phyloP scores from a whole-genome alignment of 345 rosid species.

The Aethionema arabicum region DNA sequence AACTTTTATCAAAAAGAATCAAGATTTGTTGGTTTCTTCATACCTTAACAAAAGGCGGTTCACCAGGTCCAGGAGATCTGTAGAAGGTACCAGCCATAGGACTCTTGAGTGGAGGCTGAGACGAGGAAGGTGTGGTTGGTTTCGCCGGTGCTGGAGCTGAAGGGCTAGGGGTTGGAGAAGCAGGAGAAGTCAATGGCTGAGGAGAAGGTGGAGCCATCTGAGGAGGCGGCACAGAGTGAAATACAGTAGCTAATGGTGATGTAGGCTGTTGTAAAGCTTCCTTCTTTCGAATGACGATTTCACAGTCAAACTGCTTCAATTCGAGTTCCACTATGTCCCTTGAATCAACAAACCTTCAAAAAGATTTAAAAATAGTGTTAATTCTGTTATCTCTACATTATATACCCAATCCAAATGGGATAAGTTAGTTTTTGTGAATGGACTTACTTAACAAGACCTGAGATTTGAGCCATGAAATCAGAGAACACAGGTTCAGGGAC shows the following conservation, averaged over 20 bases:
- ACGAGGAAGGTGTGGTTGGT: constrained; percentile 45
- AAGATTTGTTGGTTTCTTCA: neutral
- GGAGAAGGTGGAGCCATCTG: constrained; percentile 45
- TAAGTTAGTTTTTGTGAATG: neutral
- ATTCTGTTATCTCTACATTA: no score
- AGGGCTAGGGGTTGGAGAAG: constrained; percentile 38
- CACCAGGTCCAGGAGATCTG: constrained; percentile 80
- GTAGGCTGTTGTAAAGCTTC: constrained; percentile 71
- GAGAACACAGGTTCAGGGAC: constrained; percentile 59
- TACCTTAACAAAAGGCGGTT: constrained; percentile 92
- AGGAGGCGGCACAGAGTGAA: constrained; percentile 51
- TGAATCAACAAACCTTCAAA: constrained; percentile 85
- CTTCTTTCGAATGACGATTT: constrained; percentile 73
- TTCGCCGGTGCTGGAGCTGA: constrained; percentile 43
- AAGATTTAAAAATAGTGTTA: neutral
- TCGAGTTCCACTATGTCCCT: constrained; percentile 82
- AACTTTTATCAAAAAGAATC: constrained; percentile 5
- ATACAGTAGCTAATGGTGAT: constrained; percentile 39
- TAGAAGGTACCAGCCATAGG: constrained; percentile 99
- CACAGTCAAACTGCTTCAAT: constrained; percentile 81
- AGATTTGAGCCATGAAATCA: constrained; percentile 84
- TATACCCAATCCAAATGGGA: no score
- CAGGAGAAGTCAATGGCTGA: constrained; percentile 44
- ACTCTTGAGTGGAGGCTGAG: constrained; percentile 68
- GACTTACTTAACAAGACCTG: constrained; percentile 82